Conservation (phyloP, 176 grass and related monocot genomes). For the Carex littledalei region DNA sequence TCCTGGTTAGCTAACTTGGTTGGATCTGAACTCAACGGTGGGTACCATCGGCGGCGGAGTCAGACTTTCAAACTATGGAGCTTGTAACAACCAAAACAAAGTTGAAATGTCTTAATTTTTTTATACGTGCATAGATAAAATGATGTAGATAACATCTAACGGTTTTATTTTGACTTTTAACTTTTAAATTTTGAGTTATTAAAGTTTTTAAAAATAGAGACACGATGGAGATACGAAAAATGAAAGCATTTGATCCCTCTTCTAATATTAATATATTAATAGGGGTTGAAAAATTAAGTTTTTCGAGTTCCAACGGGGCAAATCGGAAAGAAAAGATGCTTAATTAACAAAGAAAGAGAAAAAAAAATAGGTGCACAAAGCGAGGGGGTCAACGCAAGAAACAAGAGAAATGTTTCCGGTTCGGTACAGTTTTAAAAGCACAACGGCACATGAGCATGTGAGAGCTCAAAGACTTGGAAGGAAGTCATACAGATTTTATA, state of each 20-base stretch:
- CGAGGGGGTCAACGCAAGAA: constrained; percentile 19
- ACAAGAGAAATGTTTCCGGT: constrained; percentile 21
- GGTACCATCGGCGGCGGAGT: neutral
- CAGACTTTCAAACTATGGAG: too few species aligned
- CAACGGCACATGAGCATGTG: constrained; percentile 23
- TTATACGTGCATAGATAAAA: too few species aligned
- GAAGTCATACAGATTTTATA: neutral
- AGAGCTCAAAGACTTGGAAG: neutral
- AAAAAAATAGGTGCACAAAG: constrained; percentile 3
- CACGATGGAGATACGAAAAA: too few species aligned
- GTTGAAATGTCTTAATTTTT: too few species aligned
- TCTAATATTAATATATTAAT: neutral
- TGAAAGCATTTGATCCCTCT: too few species aligned
- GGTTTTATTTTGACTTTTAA: too few species aligned
- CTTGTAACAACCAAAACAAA: too few species aligned
- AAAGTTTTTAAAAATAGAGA: too few species aligned
- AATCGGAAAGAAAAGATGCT: neutral
- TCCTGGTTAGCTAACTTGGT: neutral
- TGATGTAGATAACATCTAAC: too few species aligned
- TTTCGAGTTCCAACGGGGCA: neutral
- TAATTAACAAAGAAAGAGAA: constrained; percentile 4
- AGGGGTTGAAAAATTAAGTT: neutral
- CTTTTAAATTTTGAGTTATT: too few species aligned
- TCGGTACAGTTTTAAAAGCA: constrained; percentile 14
- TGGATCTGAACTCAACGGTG: neutral